These are phyloP conservation scores for Exophiala sideris DNA, from an alignment of 2,329 filamentous ascomycete genomes.

Conservation along the genomic window DNA sequence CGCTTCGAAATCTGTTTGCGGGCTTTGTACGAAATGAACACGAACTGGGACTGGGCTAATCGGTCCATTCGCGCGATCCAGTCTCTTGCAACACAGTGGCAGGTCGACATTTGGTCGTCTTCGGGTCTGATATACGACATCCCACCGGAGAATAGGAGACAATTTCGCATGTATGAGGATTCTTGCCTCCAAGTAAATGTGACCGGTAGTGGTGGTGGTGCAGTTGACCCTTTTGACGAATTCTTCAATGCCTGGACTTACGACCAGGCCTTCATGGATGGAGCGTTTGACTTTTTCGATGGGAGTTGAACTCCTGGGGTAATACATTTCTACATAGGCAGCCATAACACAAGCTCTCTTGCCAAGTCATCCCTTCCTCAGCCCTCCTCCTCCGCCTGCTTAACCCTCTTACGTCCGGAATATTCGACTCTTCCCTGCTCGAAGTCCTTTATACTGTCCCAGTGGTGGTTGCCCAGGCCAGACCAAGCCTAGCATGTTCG, in stretches of 20 bases:
- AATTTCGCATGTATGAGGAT: background rate
- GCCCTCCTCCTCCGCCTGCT: no score
- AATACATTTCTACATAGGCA: no score
- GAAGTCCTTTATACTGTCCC: no score
- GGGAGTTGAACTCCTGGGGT: background rate
- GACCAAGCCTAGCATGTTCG: no score
- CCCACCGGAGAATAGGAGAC: background rate
- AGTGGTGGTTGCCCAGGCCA: no score
- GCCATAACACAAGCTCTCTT: no score
- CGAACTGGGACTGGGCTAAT: constrained; percentile 1
- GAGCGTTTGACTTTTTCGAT: constrained; percentile 28
- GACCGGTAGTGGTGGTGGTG: background rate
- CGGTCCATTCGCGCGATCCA: background rate
- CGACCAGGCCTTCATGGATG: constrained; percentile 44
- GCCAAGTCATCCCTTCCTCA: no score
- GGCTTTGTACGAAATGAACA: constrained; percentile 9
- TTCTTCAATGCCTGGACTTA: constrained; percentile 2
- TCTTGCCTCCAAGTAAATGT: background rate
- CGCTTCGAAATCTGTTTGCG: background rate
- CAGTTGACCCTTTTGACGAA: constrained; percentile 1
- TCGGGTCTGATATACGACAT: background rate
- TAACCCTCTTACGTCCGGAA: no score
- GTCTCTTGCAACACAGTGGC: constrained; percentile 1
- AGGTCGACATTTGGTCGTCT: background rate
- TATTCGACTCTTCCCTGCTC: no score